Conservation (phyloP, 805 yeast genomes). For the Hanseniaspora pseudoguilliermondii region DNA sequence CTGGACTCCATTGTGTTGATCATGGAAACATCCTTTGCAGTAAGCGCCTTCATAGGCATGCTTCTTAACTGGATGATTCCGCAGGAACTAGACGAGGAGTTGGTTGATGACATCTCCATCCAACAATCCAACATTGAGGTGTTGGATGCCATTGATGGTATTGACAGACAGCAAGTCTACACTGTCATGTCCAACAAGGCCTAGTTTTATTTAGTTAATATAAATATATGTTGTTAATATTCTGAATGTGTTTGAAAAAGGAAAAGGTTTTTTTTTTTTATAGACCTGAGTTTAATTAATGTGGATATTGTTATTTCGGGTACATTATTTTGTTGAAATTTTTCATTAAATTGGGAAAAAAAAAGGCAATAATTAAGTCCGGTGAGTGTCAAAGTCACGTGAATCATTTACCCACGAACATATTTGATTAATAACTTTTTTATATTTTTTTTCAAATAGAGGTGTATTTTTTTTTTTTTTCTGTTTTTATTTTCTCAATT, state of each 20-base stretch:
- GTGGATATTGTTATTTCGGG: too few species aligned
- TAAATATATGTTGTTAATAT: neutral
- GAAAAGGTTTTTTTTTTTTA: too few species aligned
- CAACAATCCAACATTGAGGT: slow-evolving; percentile 21
- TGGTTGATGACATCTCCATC: slow-evolving; percentile 21
- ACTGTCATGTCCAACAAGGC: slow-evolving; percentile 11
- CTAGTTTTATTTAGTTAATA: neutral
- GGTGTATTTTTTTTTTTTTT: too few species aligned
- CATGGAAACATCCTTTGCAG: slow-evolving; percentile 62
- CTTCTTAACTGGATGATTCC: slow-evolving; percentile 51
- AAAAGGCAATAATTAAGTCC: too few species aligned
- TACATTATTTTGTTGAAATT: too few species aligned
- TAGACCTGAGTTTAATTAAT: too few species aligned
- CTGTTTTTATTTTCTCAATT: neutral
- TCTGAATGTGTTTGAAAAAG: too few species aligned
- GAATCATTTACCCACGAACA: too few species aligned
- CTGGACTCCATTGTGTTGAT: slow-evolving; percentile 55
- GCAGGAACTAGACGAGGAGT: slow-evolving; percentile 39
- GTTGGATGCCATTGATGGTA: slow-evolving; percentile 18
- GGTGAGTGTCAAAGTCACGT: too few species aligned
- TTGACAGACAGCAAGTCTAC: slow-evolving; percentile 10
- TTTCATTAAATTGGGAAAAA: too few species aligned
- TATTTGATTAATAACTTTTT: too few species aligned
- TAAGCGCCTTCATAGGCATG: slow-evolving; percentile 53
- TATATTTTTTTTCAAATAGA: too few species aligned